phyloP scores from a whole-genome alignment of 2,329 filamentous ascomycete genomes.

The Ceratocystiopsis minuta region DNA sequence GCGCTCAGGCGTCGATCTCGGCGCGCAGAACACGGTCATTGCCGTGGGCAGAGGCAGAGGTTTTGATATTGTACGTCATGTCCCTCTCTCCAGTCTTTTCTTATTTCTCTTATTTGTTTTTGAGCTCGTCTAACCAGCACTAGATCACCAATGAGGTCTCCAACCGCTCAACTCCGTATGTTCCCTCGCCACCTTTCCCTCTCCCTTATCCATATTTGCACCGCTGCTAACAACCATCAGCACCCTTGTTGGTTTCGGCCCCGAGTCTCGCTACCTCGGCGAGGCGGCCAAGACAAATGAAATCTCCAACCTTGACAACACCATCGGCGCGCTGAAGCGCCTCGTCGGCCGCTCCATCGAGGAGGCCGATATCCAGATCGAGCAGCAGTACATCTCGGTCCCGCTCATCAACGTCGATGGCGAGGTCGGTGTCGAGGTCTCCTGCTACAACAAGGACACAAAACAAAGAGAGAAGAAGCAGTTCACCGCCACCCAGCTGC shows the following conservation, averaged over 20 bases:
- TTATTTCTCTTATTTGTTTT: slow-evolving; percentile 1
- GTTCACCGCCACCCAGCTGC: slow-evolving; percentile 86
- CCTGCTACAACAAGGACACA: slow-evolving; percentile 58
- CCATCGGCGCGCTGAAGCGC: slow-evolving; percentile 79
- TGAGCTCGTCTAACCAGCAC: slow-evolving; percentile 6
- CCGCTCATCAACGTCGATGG: slow-evolving; percentile 78
- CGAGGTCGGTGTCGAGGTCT: slow-evolving; percentile 86
- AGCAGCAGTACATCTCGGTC: slow-evolving; percentile 81
- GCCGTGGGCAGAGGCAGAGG: slow-evolving; percentile 95
- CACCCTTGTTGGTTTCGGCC: slow-evolving; percentile 85
- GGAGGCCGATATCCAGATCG: slow-evolving; percentile 83
- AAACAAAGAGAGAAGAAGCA: slow-evolving; percentile 44
- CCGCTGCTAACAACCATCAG: slow-evolving; percentile 24
- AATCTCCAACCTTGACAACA: slow-evolving; percentile 99
- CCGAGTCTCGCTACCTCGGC: slow-evolving; percentile 84
- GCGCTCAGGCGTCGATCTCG: slow-evolving; percentile 66
- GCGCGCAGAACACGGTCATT: slow-evolving; percentile 91
- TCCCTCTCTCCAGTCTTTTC: background rate
- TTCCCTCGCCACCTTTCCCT: slow-evolving; percentile 14
- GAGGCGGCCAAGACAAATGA: slow-evolving; percentile 97
- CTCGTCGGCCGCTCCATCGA: slow-evolving; percentile 71
- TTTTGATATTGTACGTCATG: slow-evolving; percentile 80
- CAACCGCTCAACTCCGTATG: slow-evolving; percentile 94
- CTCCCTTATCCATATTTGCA: background rate
- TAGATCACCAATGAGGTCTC: slow-evolving; percentile 98